These are phyloP conservation scores for Globisporangium paroecandrum DNA, from an alignment of 352 stramenopile species.

Conservation along the genomic window DNA sequence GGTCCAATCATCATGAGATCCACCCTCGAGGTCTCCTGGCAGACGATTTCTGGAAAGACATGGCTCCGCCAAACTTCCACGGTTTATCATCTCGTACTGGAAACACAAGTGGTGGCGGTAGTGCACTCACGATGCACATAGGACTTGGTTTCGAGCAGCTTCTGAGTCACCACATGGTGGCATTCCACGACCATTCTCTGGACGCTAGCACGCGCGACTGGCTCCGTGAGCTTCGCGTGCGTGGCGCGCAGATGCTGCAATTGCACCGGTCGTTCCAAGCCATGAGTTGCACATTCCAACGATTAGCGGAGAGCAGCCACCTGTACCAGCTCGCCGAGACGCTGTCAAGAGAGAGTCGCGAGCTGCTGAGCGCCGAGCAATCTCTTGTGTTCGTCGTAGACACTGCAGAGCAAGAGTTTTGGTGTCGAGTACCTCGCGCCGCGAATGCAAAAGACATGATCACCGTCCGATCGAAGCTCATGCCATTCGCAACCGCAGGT, in stretches of 20 bases:
- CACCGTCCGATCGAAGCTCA: constrained; percentile 44
- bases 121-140: constrained; percentile 50
- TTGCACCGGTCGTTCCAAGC: constrained; percentile 62
- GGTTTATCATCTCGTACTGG: not conserved
- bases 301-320: constrained; percentile 45
- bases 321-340: constrained; percentile 59
- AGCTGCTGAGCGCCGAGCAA: constrained; percentile 56
- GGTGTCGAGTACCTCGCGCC: constrained; percentile 48
- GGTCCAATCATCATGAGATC: not conserved
- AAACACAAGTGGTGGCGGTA: not conserved
- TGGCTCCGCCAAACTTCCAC: constrained; percentile 26
- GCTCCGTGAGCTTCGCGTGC: constrained; percentile 51
- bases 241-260: constrained; percentile 49
- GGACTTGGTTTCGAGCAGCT: constrained; percentile 59
- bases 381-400: constrained; percentile 67
- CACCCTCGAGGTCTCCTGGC: constrained; percentile 22
- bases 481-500: constrained; percentile 22
- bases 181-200: constrained; percentile 47
- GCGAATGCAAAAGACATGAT: constrained; percentile 20
- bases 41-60: constrained; percentile 53
- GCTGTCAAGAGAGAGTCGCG: constrained; percentile 43
- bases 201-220: constrained; percentile 59
- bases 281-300: constrained; percentile 51
- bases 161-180: constrained; percentile 42
- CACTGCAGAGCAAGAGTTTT: constrained; percentile 72